Evolutionary conservation across 2,329 filamentous ascomycete genomes (phyloP), one percentile per base, ranked within the genome.

Genomic region (Beauveria varroae): DNA sequence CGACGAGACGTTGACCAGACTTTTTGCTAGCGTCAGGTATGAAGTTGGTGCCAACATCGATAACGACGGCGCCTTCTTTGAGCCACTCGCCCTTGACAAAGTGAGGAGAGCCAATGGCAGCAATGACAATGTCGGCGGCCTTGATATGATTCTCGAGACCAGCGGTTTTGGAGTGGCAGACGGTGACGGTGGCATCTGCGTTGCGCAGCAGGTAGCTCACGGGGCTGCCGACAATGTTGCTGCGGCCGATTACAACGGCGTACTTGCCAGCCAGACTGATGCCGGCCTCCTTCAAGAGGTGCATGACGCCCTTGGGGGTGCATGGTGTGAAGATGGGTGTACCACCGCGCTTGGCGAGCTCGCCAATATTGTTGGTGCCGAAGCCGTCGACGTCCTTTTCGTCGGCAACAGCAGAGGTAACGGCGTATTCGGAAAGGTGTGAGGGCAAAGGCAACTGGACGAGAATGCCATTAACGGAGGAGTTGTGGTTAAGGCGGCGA

Each of bases 321-420:
- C 95, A 99, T 52, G 95, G 95, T 49, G 90, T 85, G 77, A 99
- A 99, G 64, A 91, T 81, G 52, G 95, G 95, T 66, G 84, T 85
- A 50, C 95, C 95, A 56, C 95, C 93, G 68, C 92, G 87, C 83
- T 99, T 99, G 69, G 95, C 93, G 68, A 99, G 84, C 79, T 98
- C 93, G 66, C 95, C 95, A 72, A 99, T 97, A 78, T 97, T 99
- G 70, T 83, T 84, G 61, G 91, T 88, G 61, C 95, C 93, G 71
- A 99, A 99, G 57, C 95, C 95, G 76, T 99, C 95, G 57, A 99
- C 95, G 79, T 99, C 95, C 78, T 99, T 99, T 76, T 95, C 90
- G 69, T 93, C 89, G 49, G 90, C 83, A 20, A 99, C 95, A 22
- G 91, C 88, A 54, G 92, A 96, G 37, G 95, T 99, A 71, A 99